Conservation (phyloP, 2,329 filamentous ascomycete genomes). For the Colletotrichum sublineola region DNA sequence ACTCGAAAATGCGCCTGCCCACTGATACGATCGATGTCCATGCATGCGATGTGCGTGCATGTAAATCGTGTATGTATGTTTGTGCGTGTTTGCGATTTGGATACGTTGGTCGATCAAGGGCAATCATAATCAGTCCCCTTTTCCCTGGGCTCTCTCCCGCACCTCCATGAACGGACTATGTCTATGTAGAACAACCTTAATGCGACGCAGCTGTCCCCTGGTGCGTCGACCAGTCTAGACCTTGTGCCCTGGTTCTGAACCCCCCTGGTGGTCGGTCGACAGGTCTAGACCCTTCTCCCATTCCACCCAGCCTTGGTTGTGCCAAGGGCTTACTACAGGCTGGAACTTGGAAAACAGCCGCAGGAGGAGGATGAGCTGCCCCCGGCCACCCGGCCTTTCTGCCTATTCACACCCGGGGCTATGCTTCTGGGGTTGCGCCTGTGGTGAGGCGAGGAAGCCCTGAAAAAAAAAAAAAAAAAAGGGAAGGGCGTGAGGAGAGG, state of each 20-base stretch:
- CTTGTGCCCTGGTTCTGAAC: background rate
- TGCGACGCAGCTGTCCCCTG: background rate
- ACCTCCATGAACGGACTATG: background rate
- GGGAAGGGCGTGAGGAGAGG: background rate
- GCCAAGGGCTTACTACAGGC: background rate
- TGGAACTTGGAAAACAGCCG: background rate
- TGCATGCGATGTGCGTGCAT: too few relatives aligned
- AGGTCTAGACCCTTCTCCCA: background rate
- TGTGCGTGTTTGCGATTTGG: too few relatives aligned
- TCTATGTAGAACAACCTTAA: background rate
- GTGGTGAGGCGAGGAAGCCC: background rate
- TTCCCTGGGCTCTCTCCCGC: too few relatives aligned
- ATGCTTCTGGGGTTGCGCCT: background rate
- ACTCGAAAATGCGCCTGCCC: too few relatives aligned
- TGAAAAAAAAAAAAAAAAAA: background rate
- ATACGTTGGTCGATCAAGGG: too few relatives aligned
- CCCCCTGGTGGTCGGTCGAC: background rate
- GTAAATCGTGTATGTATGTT: too few relatives aligned
- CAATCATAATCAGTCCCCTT: background rate
- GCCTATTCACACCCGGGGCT: background rate
- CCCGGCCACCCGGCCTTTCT: background rate
- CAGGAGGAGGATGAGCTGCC: background rate
- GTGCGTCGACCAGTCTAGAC: conserved; percentile 15
- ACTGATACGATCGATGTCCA: too few relatives aligned
- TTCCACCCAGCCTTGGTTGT: too few relatives aligned